A percentile compares a stretch with the other conserved stretches of the same genome.
phyloP scores from a whole-genome alignment of 2,329 filamentous ascomycete species.

The Aspergillus pseudoterreus region DNA sequence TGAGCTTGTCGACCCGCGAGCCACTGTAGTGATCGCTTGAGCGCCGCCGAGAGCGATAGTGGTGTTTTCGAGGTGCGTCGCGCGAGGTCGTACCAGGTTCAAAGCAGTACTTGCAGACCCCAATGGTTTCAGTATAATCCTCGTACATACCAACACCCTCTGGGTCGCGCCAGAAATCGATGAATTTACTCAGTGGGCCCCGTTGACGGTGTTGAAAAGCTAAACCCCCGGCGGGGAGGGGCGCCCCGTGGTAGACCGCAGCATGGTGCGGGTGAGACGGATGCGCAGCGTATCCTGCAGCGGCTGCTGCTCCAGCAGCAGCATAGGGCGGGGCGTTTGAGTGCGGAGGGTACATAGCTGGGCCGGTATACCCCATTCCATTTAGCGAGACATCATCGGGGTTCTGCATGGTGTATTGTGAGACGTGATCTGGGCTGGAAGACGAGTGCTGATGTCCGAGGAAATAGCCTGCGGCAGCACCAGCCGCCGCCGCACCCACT shows the following conservation, averaged over 20 bases:
- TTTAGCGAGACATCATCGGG: slow-evolving; percentile 19
- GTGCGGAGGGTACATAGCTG: slow-evolving; percentile 8
- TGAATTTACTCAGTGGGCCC: slow-evolving; percentile 54
- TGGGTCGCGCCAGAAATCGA: slow-evolving; percentile 61
- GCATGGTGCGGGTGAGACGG: slow-evolving; percentile 29
- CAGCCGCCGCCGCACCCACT: slow-evolving; percentile 37
- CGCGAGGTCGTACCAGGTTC: slow-evolving; percentile 54
- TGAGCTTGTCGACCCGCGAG: slow-evolving; percentile 56
- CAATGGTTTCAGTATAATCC: slow-evolving; percentile 65
- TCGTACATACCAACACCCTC: slow-evolving; percentile 64
- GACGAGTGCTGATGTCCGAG: slow-evolving; percentile 32
- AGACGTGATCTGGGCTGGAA: slow-evolving; percentile 24
- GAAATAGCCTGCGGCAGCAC: slow-evolving; percentile 41
- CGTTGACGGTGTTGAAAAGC: slow-evolving; percentile 51
- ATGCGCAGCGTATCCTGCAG: slow-evolving; percentile 35
- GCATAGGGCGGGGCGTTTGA: slow-evolving; percentile 10
- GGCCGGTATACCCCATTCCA: slow-evolving; percentile 10
- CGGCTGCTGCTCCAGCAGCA: slow-evolving; percentile 27
- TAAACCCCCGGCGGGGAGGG: slow-evolving; percentile 36
- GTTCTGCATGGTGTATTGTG: slow-evolving; percentile 32
- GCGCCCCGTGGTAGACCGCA: slow-evolving; percentile 23
- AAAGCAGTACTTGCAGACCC: slow-evolving; percentile 63
- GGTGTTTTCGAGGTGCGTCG: slow-evolving; percentile 59
- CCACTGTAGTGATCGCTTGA: slow-evolving; percentile 45
- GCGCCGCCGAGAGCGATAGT: slow-evolving; percentile 46